Evolutionary conservation across 2,329 filamentous ascomycete species (phyloP), one percentile per base, ranked within the genome.

Genomic region (Cordyceps cateniannulata): DNA sequence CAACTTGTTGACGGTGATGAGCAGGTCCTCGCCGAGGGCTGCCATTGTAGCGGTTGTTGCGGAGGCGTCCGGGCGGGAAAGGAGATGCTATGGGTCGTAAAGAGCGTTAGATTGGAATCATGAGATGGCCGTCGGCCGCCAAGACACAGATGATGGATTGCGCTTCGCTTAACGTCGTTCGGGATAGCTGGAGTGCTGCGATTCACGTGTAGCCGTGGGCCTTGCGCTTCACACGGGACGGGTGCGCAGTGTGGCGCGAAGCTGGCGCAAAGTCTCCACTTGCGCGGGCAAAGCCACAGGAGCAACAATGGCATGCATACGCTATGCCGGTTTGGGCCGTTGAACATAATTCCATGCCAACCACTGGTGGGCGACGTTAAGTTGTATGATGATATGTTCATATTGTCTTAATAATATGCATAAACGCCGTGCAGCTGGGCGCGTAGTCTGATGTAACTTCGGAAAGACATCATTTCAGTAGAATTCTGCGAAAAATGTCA

Each of bases 1-100:
- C 71, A 99, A 83, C 82, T 96, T 96, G 82, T 99, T 99, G 79
- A 99, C 95, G 66, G 92, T 96, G 69, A 85, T 86, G 74, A 99
- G 85, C 77, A 99, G 81, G 77, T 99, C 93, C 77, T 99, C 95
- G 72, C 95, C 93, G 70, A 99, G 87, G 71, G 93, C 87, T 73
- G 95, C 90, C 95, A 98, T 99, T 73, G 64, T 71, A 71, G 70
- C 66, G 67, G 60, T 52, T 48, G 48, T 51, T 44, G 24, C 20
- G 27, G 38, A n/a, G 38, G 52, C 12, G 14, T 42, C 25, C 6
- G 27, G 29, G 40, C 48, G n/a, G 40, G 47, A 32, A 52, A 54
- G 40, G 24, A 24, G 47, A 62, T 22, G 62, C 50, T 38, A 56
- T 25, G 18, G 44, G 32, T 53, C 53, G 53, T 58, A 53, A 51